Percentiles rank a stretch among this genome's conserved stretches.
Evolutionary conservation across 208 protist species (phyloP).

Genomic region (Crithidia brevicula): DNA sequence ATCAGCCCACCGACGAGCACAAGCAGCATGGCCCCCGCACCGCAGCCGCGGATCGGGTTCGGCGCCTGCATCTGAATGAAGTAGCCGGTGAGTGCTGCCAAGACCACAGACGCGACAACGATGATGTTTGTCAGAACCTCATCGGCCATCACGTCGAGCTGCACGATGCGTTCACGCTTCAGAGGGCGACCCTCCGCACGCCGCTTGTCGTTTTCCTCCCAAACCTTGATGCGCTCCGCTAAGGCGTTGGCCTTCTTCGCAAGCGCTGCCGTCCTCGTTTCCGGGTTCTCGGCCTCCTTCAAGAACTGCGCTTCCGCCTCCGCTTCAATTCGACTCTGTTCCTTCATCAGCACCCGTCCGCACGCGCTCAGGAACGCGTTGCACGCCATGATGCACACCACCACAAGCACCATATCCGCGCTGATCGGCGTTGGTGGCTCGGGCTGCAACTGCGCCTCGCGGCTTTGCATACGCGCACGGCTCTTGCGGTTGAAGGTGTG

Average conservation of each 20-base stretch:
- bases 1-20: constrained; percentile 41
- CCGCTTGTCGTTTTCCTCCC: constrained; percentile 40
- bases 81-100: constrained; percentile 30
- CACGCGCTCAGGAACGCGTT: constrained; percentile 43
- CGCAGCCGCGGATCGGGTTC: constrained; percentile 58
- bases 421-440: constrained; percentile 38
- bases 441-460: constrained; percentile 24
- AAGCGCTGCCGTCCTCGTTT: constrained; percentile 23
- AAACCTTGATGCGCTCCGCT: constrained; percentile 31
- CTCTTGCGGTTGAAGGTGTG: constrained; percentile 25
- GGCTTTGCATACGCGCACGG: constrained; percentile 29
- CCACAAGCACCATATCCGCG: constrained; percentile 49
- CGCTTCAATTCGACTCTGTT: constrained; percentile 26
- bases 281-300: constrained; percentile 10
- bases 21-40: constrained; percentile 34
- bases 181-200: constrained; percentile 21
- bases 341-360: constrained; percentile 29
- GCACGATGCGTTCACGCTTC: constrained; percentile 33
- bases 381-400: constrained; percentile 38
- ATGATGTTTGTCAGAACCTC: constrained; percentile 60
- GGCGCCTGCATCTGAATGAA: constrained; percentile 39
- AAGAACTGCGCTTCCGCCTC: constrained; percentile 18
- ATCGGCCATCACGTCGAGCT: constrained; percentile 34
- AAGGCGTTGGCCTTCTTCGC: constrained; percentile 17
- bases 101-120: constrained; percentile 33